Percentiles rank a stretch among this genome's conserved stretches.
Evolutionary conservation across 2,329 filamentous ascomycete species (phyloP).

Genomic region (Microdochium paspali): DNA sequence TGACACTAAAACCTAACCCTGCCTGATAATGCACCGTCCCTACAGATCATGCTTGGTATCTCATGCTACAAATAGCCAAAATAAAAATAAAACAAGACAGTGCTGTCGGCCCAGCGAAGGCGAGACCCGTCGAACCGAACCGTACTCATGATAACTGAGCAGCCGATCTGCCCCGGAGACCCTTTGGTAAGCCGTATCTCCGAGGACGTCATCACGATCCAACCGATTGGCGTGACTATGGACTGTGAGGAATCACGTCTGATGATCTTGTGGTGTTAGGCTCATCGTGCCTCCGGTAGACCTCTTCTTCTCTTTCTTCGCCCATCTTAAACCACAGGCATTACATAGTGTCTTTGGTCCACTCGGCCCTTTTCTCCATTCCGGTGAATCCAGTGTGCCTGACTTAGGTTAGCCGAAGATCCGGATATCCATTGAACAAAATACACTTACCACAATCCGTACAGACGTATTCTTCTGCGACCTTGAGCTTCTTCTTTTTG

Average conservation of each 20-base stretch:
- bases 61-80: background rate
- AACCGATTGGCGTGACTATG: too few relatives aligned
- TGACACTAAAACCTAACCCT: too few relatives aligned
- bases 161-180: too few relatives aligned
- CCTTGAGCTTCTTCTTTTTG: slow-evolving; percentile 84
- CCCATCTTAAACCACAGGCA: slow-evolving; percentile 73
- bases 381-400: slow-evolving; percentile 81
- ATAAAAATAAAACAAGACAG: background rate
- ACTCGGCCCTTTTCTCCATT: slow-evolving; percentile 90
- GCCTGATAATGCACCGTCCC: background rate
- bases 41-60: background rate
- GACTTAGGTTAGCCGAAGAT: slow-evolving; percentile 4
- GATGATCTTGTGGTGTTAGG: background rate
- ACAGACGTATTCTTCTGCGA: slow-evolving; percentile 83
- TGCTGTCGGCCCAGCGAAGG: background rate
- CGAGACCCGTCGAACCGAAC: too few relatives aligned
- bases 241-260: background rate
- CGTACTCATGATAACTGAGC: too few relatives aligned
- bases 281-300: slow-evolving; percentile 1
- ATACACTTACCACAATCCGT: slow-evolving; percentile 71
- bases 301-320: slow-evolving; percentile 73
- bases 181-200: too few relatives aligned
- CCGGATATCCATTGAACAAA: slow-evolving; percentile 1
- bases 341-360: slow-evolving; percentile 95
- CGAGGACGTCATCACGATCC: too few relatives aligned